These are phyloP conservation scores for Haematococcus sp. DNA, from an alignment of 139 green algal genomes.

Conservation along the genomic window DNA sequence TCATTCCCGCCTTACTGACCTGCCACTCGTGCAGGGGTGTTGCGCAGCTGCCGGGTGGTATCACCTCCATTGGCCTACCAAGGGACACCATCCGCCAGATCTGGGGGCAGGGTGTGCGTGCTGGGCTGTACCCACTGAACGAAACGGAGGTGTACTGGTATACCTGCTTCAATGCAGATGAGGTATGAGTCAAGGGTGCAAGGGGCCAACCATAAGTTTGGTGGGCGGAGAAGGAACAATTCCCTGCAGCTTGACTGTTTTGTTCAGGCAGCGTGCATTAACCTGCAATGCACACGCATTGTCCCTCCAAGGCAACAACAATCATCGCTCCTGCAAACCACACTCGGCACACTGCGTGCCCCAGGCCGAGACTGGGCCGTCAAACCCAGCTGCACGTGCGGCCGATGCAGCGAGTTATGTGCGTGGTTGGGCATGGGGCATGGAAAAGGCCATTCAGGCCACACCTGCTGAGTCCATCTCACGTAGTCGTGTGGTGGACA, in stretches of 20 bases:
- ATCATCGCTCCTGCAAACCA: too few species aligned
- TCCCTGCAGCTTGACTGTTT: too few species aligned
- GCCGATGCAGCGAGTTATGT: constrained; percentile 43
- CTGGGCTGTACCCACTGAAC: constrained; percentile 71
- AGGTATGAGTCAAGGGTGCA: not conserved
- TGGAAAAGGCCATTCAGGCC: constrained; percentile 34
- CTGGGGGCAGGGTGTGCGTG: constrained; percentile 47
- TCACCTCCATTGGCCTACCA: constrained; percentile 12
- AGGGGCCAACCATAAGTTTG: not conserved
- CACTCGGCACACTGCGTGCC: not conserved
- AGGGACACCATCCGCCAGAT: constrained; percentile 37
- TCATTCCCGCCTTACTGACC: too few species aligned
- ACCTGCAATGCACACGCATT: too few species aligned
- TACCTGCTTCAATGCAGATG: constrained; percentile 40
- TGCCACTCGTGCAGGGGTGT: constrained; percentile 28
- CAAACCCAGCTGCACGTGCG: constrained; percentile 13
- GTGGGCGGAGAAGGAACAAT: too few species aligned
- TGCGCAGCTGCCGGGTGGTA: not conserved
- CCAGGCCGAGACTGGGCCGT: not conserved
- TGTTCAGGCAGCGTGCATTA: too few species aligned
- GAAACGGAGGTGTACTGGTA: constrained; percentile 65
- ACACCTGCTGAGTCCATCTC: constrained; percentile 40
- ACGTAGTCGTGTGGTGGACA: constrained; percentile 34
- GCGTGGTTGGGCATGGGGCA: constrained; percentile 45
- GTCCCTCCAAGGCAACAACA: too few species aligned